Base-by-base conservation (phyloP, 73 alveolate genomes). In the Blepharisma stoltei region DNA sequence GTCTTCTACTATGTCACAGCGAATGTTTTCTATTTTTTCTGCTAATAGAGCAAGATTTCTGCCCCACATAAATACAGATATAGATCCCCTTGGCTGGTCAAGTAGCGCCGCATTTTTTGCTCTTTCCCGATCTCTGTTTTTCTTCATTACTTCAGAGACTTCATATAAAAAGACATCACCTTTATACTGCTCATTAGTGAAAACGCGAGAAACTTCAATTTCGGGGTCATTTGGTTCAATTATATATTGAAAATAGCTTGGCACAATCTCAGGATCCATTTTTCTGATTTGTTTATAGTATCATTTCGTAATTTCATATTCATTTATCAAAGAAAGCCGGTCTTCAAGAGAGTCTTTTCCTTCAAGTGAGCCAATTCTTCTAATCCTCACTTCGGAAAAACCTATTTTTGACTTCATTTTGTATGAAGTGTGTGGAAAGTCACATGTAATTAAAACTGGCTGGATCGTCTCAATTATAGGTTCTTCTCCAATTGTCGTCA, bases 1-100 rank as follows among this genome's bases (percentile, higher is more conserved):
- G 73, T 60, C 73, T 25, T 60, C 48, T 14, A 60, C 46, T 25
- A 2, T 1, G 11, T 14, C 37, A 5, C 46, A 20, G 14, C 23
- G 18, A 20, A 60, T 25, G 2, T 14, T 20, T 60, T 60, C 73
- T 14, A 60, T 60, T 25, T 38, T 60, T 60, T 60, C 47, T 0
- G 23, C 73, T 9, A 60, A 38, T 25, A 60, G 23, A 18, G 73
- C 73, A 60, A 60, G 73, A 14, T 60, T 60, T 25, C 73, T 60
- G 2, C 73, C 73, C 73, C 73, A 60, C 73, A 60, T 60, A 25
- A 60, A 60, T 14, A 38, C 45, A 0, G 23, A 8, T 14, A 60
- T 25, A 8, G 73, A 60, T 11, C 73, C 73, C 4, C 73, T 60
- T n/a, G 37, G 18, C 23, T 60, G 14, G 41, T 32, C 41, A 32